A percentile compares a stretch with the other conserved stretches of the same genome.
Evolutionary conservation across 169 alveolate species (phyloP).

Genomic region (Amoebophrya sp.): DNA sequence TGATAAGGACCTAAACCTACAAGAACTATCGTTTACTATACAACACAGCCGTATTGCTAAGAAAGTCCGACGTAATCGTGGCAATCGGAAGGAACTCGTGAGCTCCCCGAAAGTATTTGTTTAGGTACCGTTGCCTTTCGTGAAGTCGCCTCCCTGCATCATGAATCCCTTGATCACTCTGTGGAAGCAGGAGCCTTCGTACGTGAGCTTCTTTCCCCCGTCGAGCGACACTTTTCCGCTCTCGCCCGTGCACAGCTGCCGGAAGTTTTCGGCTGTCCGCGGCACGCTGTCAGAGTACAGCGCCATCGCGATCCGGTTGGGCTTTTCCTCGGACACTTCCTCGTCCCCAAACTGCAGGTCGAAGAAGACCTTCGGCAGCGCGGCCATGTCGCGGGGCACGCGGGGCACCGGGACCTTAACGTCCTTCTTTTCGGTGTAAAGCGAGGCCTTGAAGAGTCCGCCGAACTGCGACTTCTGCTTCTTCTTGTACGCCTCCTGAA

Average conservation of each 20-base stretch:
- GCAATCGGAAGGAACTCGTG: too few species aligned
- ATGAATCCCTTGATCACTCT: conserved; percentile 82
- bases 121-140: too few species aligned
- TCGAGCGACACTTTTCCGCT: too few species aligned
- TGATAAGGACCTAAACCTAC: too few species aligned
- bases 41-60: too few species aligned
- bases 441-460: background rate
- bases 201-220: too few species aligned
- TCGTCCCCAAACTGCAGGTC: background rate
- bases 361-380: background rate
- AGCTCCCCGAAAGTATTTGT: too few species aligned
- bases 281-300: conserved; percentile 60
- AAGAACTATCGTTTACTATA: too few species aligned
- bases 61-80: too few species aligned
- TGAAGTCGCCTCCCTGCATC: conserved; percentile 91
- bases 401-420: background rate
- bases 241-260: conserved; percentile 77
- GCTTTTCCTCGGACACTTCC: too few species aligned
- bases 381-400: background rate
- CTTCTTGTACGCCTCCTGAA: background rate
- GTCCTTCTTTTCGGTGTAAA: background rate
- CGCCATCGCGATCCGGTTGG: conserved; percentile 50
- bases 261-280: conserved; percentile 66
- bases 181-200: conserved; percentile 64
- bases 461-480: background rate